Evolutionary conservation across 768 basidiomycete species (phyloP), one percentile per base, ranked within the genome.

Genomic region (Mycena latifolia): DNA sequence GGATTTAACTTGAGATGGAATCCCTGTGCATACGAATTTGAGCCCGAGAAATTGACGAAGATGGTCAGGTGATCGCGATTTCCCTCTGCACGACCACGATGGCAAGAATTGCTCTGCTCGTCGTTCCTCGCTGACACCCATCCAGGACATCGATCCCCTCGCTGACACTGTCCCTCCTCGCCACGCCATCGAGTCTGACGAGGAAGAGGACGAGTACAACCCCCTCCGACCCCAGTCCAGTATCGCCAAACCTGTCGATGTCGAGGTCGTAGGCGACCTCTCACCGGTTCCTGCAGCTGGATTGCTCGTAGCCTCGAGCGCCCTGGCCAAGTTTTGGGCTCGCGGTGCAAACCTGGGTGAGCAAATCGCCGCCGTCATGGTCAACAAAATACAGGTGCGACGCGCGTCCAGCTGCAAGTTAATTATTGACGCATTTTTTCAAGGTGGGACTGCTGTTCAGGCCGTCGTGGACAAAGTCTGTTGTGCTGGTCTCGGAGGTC

Each of bases 171-270:
- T 79, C 5, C 87, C 89, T 2, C 87, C 89, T 37, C 84, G 89
- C 59, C 82, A 91, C 65, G 85, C 85, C 39, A 76, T 90, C 53
- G 89, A 91, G 71, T 89, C 88, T 5, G 89, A 91, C 65, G 88
- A 89, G n/a, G 88, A 89, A 64, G 84, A 86, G 65, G 89, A 90
- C 55, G 88, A 90, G 70, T 80, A 81, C 65, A 84, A 85, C 57
- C 85, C 85, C 17, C 73, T 82, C 3, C 70, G 74, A 22, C 47
- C 71, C 10, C 63, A 68, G 48, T 15, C 67, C 27, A 24, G 35
- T 27, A 25, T 29, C 12, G 6, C 51, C 63, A 68, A 72, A 53
- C 58, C 66, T 67, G 68, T 70, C 25, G 74, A 79, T 35, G 70
- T 87, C 69, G 77, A 80, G 65, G 73, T 88, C 61, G 65, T 77